These are phyloP conservation scores for Fusarium concolor DNA, from an alignment of 2,329 filamentous ascomycete genomes.

Conservation along the genomic window DNA sequence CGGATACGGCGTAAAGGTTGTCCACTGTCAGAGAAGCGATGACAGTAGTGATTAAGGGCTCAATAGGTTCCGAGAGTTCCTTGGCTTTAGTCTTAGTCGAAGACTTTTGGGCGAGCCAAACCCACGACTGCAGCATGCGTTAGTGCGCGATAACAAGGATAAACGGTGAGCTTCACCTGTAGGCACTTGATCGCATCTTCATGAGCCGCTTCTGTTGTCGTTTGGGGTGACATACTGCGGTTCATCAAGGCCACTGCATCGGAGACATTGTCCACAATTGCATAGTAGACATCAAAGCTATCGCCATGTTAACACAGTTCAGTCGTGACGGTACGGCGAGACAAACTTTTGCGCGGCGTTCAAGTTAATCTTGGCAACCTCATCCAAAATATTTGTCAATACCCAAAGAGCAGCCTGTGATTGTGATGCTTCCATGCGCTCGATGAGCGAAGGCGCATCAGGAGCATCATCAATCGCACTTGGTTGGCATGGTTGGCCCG, in stretches of 20 bases:
- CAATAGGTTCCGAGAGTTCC: slow-evolving; percentile 68
- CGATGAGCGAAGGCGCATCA: slow-evolving; percentile 60
- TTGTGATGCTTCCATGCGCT: slow-evolving; percentile 59
- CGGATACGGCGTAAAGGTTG: slow-evolving; percentile 67
- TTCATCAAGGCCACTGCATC: slow-evolving; percentile 57
- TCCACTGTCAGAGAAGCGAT: slow-evolving; percentile 71
- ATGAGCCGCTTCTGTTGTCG: slow-evolving; percentile 53
- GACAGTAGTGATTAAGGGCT: slow-evolving; percentile 68
- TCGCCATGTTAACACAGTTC: slow-evolving; percentile 36
- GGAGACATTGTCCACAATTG: slow-evolving; percentile 54
- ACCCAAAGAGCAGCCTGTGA: slow-evolving; percentile 74
- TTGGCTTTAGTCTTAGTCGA: slow-evolving; percentile 68
- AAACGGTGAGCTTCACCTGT: slow-evolving; percentile 55
- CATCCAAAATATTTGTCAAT: slow-evolving; percentile 53
- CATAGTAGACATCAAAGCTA: slow-evolving; percentile 55
- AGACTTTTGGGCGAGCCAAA: slow-evolving; percentile 76
- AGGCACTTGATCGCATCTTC: slow-evolving; percentile 70
- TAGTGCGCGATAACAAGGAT: neutral
- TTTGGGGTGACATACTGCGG: slow-evolving; percentile 50
- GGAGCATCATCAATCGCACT: slow-evolving; percentile 46
- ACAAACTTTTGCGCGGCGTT: slow-evolving; percentile 68
- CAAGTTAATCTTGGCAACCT: slow-evolving; percentile 69
- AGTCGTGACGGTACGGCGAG: neutral
- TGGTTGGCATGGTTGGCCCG: slow-evolving; percentile 40
- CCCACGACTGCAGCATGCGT: slow-evolving; percentile 69